Percentiles rank a stretch among this genome's conserved stretches.
Evolutionary conservation across 1,284 basidiomycete genomes (phyloP).

Genomic region (Ganoderma meredithae): DNA sequence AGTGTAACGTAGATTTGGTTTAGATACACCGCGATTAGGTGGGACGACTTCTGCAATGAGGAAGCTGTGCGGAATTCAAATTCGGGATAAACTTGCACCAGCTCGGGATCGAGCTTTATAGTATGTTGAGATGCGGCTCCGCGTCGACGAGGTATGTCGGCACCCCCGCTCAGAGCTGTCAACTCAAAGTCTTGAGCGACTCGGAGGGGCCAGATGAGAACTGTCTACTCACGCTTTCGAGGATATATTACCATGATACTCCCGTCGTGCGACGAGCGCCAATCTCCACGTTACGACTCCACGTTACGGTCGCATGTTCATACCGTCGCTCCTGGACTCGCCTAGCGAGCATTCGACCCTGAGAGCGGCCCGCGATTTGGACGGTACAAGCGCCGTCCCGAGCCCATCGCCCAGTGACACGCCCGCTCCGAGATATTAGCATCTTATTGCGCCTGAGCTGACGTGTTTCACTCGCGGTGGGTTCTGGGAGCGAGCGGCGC

Average conservation of each 20-base stretch:
- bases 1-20: constrained; percentile 9
- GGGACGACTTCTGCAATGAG: background rate
- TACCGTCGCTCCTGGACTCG: background rate
- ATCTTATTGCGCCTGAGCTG: background rate
- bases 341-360: constrained; percentile 8
- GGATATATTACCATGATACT: background rate
- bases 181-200: background rate
- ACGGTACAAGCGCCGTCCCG: background rate
- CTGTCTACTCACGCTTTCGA: background rate
- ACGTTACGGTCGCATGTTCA: constrained; percentile 9
- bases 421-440: background rate
- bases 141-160: background rate
- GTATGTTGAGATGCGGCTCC: constrained; percentile 10
- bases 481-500: constrained; percentile 2
- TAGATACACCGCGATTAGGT: constrained; percentile 10
- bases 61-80: background rate
- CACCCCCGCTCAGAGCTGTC: background rate
- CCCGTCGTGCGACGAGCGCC: background rate
- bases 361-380: background rate
- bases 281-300: constrained; percentile 4
- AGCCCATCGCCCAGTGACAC: background rate
- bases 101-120: constrained; percentile 10
- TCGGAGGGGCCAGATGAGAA: background rate
- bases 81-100: background rate
- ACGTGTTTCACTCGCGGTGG: constrained; percentile 8